Evolutionary conservation across 2,329 filamentous ascomycete species (phyloP).

Genomic region (Cladosporium sp.): DNA sequence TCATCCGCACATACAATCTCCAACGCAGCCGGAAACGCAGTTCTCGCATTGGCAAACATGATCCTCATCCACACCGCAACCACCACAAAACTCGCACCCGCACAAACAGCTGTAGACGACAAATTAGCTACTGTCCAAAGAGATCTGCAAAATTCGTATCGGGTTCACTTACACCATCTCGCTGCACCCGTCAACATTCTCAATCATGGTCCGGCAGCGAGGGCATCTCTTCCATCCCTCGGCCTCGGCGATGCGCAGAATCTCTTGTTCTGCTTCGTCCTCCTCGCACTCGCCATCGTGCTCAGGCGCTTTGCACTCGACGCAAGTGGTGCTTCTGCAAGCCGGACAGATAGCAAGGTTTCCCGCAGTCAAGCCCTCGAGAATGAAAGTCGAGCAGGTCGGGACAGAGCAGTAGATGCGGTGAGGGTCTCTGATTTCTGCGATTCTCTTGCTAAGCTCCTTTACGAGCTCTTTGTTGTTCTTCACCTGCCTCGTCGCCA

Average conservation of each 20-base stretch:
- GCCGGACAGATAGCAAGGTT: not conserved
- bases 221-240: not conserved
- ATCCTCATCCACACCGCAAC: not conserved
- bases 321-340: not conserved
- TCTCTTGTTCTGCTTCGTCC: not conserved
- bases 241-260: not conserved
- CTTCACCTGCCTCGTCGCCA: not conserved
- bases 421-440: not conserved
- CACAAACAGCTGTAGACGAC: not conserved
- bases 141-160: not conserved
- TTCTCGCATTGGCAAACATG: not conserved
- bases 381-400: not conserved
- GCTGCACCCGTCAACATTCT: not conserved
- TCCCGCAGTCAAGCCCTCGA: not conserved
- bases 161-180: not conserved
- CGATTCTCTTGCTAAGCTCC: not conserved
- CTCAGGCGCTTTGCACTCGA: not conserved
- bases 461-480: not conserved
- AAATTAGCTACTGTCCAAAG: not conserved
- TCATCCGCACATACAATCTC: not conserved
- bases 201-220: not conserved
- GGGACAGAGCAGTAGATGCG: not conserved
- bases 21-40: not conserved
- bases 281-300: not conserved
- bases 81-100: not conserved